Conservation (phyloP, 495 filamentous ascomycete species). For the Parachaetomium inaequale region DNA sequence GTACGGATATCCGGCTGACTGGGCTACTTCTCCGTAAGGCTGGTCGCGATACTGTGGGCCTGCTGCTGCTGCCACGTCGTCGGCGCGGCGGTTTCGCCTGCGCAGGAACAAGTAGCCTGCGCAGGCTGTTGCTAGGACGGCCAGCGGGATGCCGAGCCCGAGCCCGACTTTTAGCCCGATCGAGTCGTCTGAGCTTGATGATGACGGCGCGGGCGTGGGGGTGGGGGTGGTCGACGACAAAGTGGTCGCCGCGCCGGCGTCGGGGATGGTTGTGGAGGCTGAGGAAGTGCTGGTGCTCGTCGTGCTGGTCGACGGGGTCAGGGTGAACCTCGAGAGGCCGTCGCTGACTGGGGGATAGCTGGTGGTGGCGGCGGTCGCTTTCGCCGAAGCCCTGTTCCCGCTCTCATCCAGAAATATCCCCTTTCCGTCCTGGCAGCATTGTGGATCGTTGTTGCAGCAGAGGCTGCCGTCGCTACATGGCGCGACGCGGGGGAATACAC, state of each 20-base stretch:
- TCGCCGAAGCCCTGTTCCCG: conserved; percentile 14
- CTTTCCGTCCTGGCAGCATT: conserved; percentile 25
- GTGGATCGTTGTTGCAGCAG: conserved; percentile 30
- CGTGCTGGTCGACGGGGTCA: not conserved
- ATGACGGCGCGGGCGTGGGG: not conserved
- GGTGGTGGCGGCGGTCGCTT: conserved; percentile 16
- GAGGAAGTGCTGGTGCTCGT: not conserved
- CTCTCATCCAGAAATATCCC: conserved; percentile 28
- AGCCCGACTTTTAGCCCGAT: not conserved
- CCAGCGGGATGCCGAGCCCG: not conserved
- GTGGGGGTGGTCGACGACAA: not conserved
- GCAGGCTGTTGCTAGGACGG: not conserved
- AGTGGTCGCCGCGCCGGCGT: not conserved
- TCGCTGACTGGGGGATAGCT: conserved; percentile 18
- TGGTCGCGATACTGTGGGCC: not conserved
- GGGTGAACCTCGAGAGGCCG: not conserved
- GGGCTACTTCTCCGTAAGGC: not conserved
- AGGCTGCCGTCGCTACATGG: conserved; percentile 27
- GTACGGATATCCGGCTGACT: not conserved
- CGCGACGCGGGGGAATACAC: conserved; percentile 26
- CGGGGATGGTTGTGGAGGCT: not conserved
- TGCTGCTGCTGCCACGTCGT: not conserved
- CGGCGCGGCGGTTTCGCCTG: not conserved
- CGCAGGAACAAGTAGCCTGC: not conserved
- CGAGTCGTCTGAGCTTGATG: not conserved